phyloP scores from a whole-genome alignment of 371 early-diverging fungal species.

The Mortierella sp. region DNA sequence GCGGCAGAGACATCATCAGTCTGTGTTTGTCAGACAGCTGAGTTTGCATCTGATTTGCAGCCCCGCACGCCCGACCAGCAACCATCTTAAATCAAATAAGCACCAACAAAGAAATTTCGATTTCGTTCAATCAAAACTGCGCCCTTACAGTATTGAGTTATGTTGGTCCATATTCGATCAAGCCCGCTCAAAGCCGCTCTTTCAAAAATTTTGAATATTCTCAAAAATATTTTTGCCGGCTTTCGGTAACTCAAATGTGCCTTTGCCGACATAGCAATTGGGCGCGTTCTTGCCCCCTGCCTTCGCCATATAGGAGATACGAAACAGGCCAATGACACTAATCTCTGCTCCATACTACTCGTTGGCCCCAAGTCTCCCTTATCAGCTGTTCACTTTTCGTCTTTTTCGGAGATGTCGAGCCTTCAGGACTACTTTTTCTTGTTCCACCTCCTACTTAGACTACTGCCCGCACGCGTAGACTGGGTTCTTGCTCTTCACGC shows the following conservation, averaged over 20 bases:
- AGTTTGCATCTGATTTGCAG: background rate
- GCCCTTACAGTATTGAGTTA: background rate
- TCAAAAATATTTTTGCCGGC: background rate
- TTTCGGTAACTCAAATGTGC: conserved; percentile 11
- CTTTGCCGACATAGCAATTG: conserved; percentile 7
- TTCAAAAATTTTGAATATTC: too few species aligned
- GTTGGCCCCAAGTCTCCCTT: too few species aligned
- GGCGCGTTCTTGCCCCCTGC: too few species aligned
- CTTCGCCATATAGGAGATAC: too few species aligned
- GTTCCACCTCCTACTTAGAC: too few species aligned
- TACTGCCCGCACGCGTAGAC: too few species aligned
- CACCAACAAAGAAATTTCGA: background rate
- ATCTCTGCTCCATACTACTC: too few species aligned
- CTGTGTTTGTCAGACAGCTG: background rate
- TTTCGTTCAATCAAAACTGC: background rate
- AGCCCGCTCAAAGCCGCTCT: background rate
- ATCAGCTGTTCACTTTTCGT: too few species aligned
- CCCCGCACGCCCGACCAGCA: background rate
- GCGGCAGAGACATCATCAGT: background rate
- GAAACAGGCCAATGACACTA: too few species aligned
- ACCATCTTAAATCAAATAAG: conserved; percentile 8
- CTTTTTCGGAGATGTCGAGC: too few species aligned
- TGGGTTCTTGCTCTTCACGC: too few species aligned
- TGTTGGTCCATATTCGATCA: background rate
- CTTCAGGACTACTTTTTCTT: too few species aligned